phyloP scores from a whole-genome alignment of 2,329 filamentous ascomycete genomes.

The Dendrostoma leiphaemia region DNA sequence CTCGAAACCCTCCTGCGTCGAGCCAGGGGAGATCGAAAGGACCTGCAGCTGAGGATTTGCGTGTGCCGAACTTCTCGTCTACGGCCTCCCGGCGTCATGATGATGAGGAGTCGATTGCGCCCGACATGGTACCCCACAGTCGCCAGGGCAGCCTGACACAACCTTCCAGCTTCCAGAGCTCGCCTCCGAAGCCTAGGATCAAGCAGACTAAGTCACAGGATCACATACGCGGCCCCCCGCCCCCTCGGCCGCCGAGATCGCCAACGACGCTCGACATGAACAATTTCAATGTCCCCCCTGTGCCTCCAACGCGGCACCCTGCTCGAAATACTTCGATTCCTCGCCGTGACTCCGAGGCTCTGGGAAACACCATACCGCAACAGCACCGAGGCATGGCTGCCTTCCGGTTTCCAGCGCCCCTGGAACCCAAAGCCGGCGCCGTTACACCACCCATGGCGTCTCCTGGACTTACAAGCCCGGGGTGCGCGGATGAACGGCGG shows the following conservation, averaged over 20 bases:
- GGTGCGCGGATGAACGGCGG: constrained; percentile 25
- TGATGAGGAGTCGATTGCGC: constrained; percentile 14
- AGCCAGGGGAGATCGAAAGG: constrained; percentile 34
- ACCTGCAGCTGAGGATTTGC: constrained; percentile 38
- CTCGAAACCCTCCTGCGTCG: constrained; percentile 36
- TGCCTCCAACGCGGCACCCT: constrained; percentile 52
- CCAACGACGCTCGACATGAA: constrained; percentile 32
- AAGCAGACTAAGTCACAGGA: constrained; percentile 49
- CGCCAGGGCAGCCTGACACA: constrained; percentile 21
- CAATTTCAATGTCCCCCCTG: constrained; percentile 29
- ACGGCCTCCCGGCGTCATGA: constrained; percentile 26
- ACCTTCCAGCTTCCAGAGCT: constrained; percentile 28
- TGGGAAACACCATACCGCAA: constrained; percentile 34
- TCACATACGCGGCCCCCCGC: constrained; percentile 41
- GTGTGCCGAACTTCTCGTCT: constrained; percentile 49
- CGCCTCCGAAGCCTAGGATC: constrained; percentile 34
- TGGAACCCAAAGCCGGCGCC: constrained; percentile 27
- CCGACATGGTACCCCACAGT: constrained; percentile 19
- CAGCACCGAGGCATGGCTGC: constrained; percentile 44
- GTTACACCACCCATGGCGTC: constrained; percentile 24
- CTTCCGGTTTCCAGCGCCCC: constrained; percentile 44
- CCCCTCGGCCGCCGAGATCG: constrained; percentile 51
- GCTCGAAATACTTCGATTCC: constrained; percentile 47
- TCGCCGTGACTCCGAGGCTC: constrained; percentile 41
- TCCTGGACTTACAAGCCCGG: constrained; percentile 28